Conservation (phyloP, 2,329 filamentous ascomycete species). For the Ceratocystis ficicola region DNA sequence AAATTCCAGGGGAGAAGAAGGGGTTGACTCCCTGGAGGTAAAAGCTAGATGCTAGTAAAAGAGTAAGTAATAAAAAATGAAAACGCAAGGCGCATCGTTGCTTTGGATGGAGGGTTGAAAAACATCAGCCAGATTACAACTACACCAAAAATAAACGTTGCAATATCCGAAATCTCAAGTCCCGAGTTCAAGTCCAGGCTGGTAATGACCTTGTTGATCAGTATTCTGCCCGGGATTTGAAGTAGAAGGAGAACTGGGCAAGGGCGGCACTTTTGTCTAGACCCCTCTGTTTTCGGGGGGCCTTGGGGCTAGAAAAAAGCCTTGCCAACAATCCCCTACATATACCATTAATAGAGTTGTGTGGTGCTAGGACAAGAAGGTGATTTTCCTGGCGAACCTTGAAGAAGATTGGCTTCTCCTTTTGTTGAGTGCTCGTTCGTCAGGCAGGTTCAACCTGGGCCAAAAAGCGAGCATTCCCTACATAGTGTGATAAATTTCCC, state of each 20-base stretch:
- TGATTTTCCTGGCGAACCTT: constrained; percentile 1
- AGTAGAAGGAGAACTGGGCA: background rate
- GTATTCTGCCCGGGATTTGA: background rate
- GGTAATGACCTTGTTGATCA: background rate
- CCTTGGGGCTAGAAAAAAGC: background rate
- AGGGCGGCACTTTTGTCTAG: background rate
- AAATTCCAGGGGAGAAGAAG: background rate
- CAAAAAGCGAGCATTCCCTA: background rate
- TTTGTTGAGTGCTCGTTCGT: background rate
- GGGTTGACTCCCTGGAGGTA: too few relatives aligned
- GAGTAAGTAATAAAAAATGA: too few relatives aligned
- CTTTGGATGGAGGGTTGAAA: too few relatives aligned
- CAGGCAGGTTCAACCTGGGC: background rate
- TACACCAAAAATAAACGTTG: background rate
- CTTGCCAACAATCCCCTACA: background rate
- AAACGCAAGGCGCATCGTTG: too few relatives aligned
- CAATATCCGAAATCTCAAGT: background rate
- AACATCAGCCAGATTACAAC: background rate
- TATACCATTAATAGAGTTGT: constrained; percentile 2
- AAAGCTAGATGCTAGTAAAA: too few relatives aligned
- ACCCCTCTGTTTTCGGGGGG: background rate
- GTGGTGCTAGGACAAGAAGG: background rate
- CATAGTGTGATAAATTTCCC: background rate
- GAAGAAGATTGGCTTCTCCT: background rate
- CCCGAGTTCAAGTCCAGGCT: background rate